phyloP scores from a whole-genome alignment of 1,139 yeast genomes.

The Suhomyces chickasaworum region DNA sequence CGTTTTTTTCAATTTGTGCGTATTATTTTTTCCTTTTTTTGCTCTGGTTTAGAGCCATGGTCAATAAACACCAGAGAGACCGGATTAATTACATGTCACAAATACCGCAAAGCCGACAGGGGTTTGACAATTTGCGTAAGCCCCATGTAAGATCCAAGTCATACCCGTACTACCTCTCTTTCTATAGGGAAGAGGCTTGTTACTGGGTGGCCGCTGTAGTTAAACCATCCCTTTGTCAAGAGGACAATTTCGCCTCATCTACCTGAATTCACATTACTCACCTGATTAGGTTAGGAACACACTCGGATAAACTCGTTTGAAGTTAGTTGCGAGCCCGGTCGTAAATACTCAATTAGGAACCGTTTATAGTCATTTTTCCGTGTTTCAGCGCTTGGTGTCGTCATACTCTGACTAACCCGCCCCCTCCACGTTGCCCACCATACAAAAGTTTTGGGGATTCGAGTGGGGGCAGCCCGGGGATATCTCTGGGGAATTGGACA shows the following conservation, averaged over 20 bases:
- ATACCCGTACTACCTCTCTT: too few species aligned
- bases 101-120: background rate
- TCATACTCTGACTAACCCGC: background rate
- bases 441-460: background rate
- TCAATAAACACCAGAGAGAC: background rate
- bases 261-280: background rate
- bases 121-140: too few species aligned
- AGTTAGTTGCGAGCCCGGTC: background rate
- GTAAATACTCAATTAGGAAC: too few species aligned
- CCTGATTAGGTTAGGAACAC: constrained; percentile 3
- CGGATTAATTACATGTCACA: constrained; percentile 7
- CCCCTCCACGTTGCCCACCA: background rate
- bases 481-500: background rate
- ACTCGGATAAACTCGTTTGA: constrained; percentile 1
- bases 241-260: too few species aligned
- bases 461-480: background rate
- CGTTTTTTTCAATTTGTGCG: constrained; percentile 1
- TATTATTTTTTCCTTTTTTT: constrained; percentile 1
- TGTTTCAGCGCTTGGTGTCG: background rate
- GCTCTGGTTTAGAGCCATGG: constrained; percentile 2
- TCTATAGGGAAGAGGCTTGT: too few species aligned
- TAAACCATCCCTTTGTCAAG: too few species aligned
- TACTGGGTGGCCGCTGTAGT: too few species aligned
- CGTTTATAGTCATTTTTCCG: background rate
- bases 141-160: too few species aligned